These are phyloP conservation scores for Evernia prunastri DNA, from an alignment of 495 filamentous ascomycete species.

Conservation along the genomic window DNA sequence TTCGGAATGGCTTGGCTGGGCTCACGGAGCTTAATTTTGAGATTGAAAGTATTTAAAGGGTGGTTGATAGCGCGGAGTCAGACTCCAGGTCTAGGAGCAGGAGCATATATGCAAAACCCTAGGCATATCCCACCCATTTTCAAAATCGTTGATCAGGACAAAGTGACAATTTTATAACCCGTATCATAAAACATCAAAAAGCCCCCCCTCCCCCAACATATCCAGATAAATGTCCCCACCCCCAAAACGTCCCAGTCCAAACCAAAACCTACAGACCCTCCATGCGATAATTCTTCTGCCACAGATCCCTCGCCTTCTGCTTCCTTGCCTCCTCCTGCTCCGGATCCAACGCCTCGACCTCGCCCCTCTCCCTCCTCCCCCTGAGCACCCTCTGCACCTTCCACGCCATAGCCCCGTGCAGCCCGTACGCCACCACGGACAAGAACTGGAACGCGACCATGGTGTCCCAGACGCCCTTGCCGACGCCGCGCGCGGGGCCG, in stretches of 20 bases:
- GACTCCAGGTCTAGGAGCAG: too few relatives aligned
- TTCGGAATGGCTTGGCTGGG: too few relatives aligned
- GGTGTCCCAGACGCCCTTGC: slow-evolving; percentile 17
- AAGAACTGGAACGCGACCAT: slow-evolving; percentile 23
- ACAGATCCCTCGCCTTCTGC: slow-evolving; percentile 24
- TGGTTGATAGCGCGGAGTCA: too few relatives aligned
- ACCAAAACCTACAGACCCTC: slow-evolving; percentile 18
- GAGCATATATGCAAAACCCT: too few relatives aligned
- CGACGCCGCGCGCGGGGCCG: slow-evolving; percentile 17
- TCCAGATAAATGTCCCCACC: background rate
- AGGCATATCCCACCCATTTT: too few relatives aligned
- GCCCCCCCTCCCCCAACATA: too few relatives aligned
- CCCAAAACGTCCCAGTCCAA: too few relatives aligned
- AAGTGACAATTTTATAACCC: too few relatives aligned
- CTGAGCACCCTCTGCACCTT: slow-evolving; percentile 19
- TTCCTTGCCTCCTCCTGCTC: slow-evolving; percentile 25
- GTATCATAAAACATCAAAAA: too few relatives aligned
- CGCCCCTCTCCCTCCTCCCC: slow-evolving; percentile 17
- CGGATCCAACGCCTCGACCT: slow-evolving; percentile 21
- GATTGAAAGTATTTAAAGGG: too few relatives aligned
- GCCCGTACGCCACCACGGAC: slow-evolving; percentile 18
- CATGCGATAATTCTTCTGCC: slow-evolving; percentile 23
- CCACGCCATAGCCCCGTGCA: slow-evolving; percentile 24
- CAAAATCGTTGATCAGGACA: too few relatives aligned
- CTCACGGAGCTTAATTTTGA: too few relatives aligned